Base-by-base conservation (phyloP, 495 filamentous ascomycete genomes). In the Neurospora intermedia region DNA sequence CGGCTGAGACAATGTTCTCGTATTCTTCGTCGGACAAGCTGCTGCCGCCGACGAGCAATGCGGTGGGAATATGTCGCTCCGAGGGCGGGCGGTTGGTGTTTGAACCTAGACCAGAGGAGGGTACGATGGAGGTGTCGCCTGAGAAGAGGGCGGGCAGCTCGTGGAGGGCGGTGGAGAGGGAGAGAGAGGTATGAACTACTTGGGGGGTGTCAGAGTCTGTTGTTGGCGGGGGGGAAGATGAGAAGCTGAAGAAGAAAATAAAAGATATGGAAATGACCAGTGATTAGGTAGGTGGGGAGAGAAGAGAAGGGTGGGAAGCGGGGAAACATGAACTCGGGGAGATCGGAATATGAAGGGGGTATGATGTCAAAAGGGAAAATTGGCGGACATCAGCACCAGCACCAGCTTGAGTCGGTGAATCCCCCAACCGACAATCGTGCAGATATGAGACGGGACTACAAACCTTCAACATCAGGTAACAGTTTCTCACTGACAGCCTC, bases 71-170 rank as follows among this genome's bases (percentile, higher is more conserved):
- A 43, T 74, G 75, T 69, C 77, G 75, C 27, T 74, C 54, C 20
- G 70, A 35, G 8, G 43, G 38, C 1, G 70, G n/a, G 9, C 62
- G 16, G 11, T 54, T 18, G 35, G 75, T 62, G 76, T 80, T 78
- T 70, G 70, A 74, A 10, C 79, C 79, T 10, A 80, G 76, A 3
- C 76, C 74, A 2, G 76, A 78, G 42, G 74, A 62, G 8, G 80
- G 79, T 2, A 7, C 5, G 27, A 66, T 66, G 27, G 54, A 73
- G 43, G 74, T 69, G 38, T 77, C 69, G 71, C 77, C 75, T 43
- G 74, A 59, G 73, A 77, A 82, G 70, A 82, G 70, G n/a, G 76
- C 46, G 45, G 80, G 80, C 0, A 82, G 79, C 42, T 81, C 79
- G 69, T 62, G 13, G 6, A 77, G 69, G 62, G 80, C 80, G 2